Evolutionary conservation across 176 grass and related monocot species (phyloP).

Genomic region (Sorghum bicolor): DNA sequence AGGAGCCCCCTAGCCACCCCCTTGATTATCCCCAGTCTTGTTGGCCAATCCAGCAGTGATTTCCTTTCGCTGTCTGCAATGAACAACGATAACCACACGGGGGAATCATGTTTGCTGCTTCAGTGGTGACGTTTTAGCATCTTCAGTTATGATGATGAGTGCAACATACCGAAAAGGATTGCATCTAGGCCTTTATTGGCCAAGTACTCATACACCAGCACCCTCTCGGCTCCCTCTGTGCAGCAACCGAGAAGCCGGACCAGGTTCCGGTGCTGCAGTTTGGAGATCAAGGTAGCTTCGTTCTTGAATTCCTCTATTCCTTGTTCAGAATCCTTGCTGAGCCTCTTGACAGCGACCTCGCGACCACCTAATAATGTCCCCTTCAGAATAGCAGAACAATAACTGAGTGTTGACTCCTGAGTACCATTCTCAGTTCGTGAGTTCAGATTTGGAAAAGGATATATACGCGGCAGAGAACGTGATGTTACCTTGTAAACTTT

Average conservation of each 20-base stretch:
- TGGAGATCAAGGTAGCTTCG: constrained; percentile 33
- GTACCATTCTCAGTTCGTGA: not conserved
- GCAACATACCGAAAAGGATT: constrained; percentile 37
- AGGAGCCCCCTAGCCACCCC: constrained; percentile 56
- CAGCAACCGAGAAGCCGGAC: constrained; percentile 50
- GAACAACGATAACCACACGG: not conserved
- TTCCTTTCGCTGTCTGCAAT: constrained; percentile 38
- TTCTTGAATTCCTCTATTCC: constrained; percentile 49
- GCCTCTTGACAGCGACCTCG: constrained; percentile 57
- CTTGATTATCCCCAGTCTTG: constrained; percentile 43
- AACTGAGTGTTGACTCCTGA: no score
- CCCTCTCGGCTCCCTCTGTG: constrained; percentile 40
- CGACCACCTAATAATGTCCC: constrained; percentile 20
- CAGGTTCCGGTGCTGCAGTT: constrained; percentile 43
- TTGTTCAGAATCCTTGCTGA: constrained; percentile 43
- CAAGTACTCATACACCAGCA: constrained; percentile 53
- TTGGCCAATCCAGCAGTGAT: constrained; percentile 38
- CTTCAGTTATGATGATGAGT: not conserved
- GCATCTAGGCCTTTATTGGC: constrained; percentile 37
- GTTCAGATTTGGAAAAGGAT: not conserved
- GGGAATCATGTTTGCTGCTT: not conserved
- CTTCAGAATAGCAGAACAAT: not conserved
- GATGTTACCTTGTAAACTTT: constrained; percentile 58
- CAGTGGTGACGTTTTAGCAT: not conserved
- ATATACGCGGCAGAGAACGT: not conserved